Conservation (phyloP, 495 filamentous ascomycete species). For the Hypoxylon subgilvum region DNA sequence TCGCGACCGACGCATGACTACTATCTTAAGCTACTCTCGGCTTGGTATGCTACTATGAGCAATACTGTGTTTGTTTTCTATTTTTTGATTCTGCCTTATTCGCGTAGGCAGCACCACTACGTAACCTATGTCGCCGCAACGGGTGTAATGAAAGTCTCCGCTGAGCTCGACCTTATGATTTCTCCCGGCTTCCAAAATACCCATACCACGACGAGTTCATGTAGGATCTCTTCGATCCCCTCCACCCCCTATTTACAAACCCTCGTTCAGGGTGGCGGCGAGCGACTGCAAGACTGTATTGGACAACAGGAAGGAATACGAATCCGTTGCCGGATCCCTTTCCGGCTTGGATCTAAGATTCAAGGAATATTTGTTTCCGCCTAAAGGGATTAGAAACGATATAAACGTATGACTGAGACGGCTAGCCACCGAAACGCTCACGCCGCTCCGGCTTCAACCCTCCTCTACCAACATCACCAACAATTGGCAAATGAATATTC, state of each 20-base stretch:
- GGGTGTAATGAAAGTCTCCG: constrained; percentile 2
- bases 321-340: constrained; percentile 4
- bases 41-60: constrained; percentile 5
- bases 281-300: neutral
- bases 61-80: constrained; percentile 14
- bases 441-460: constrained; percentile 8
- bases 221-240: constrained; percentile 21
- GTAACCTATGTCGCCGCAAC: neutral
- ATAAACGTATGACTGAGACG: constrained; percentile 29
- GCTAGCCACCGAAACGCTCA: constrained; percentile 16
- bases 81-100: constrained; percentile 16
- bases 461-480: constrained; percentile 7
- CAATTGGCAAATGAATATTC: constrained; percentile 16
- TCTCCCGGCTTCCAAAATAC: neutral
- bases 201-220: constrained; percentile 4
- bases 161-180: constrained; percentile 15
- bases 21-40: constrained; percentile 23
- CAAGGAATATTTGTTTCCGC: constrained; percentile 11
- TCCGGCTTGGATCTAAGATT: constrained; percentile 6
- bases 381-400: constrained; percentile 23
- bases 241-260: constrained; percentile 18
- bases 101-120: neutral
- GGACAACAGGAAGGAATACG: constrained; percentile 4
- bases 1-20: constrained; percentile 10
- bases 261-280: constrained; percentile 1